Base-by-base conservation (phyloP, 208 protist genomes). In the Sergeia podlipaevii region DNA sequence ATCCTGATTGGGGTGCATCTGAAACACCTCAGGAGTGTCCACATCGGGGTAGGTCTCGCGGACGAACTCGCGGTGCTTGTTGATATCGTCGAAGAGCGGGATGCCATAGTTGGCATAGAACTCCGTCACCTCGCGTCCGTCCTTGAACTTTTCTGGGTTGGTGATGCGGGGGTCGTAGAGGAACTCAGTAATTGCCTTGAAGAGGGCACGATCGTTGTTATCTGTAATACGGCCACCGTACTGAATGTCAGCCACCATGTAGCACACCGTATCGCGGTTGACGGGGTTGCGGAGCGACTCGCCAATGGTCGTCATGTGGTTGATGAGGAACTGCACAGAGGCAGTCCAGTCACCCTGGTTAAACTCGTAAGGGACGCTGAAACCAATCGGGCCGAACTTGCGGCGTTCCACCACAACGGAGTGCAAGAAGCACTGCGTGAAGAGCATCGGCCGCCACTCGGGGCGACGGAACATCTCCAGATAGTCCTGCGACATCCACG, bases 201-300 rank as follows among this genome's bases (percentile, higher is more conserved):
- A 97, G 34, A 99, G 83, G n/a, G 91, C 83, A 41, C 94, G 79
- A 70, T 99, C 98, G 66, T 91, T 98, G 75, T 99, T 98, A 74
- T 99, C 97, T 23, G 97, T 99, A 70, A 99, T 98, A 58, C 97
- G 89, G 20, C 98, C 98, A 52, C 98, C 98, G 80, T 99, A 99
- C 79, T 99, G 97, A 65, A 99, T 98, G 69, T 99, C 98, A 36
- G 92, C 89, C 18, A 99, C 90, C 95, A 99, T 98, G 84, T 99
- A 99, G 70, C 88, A 91, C 45, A 97, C 84, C 10, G 93, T 97
- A 60, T 95, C 88, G 60, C 91, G 92, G 56, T 91, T 94, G 27
- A 97, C 90, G 27, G 88, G 77, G 61, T 91, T 93, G 62, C 95
- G 95, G 15, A 97, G 62, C 29, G 96, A 77, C 71, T 98, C 90